Conservation (phyloP, 805 yeast genomes). For the Kodamaea restingae region DNA sequence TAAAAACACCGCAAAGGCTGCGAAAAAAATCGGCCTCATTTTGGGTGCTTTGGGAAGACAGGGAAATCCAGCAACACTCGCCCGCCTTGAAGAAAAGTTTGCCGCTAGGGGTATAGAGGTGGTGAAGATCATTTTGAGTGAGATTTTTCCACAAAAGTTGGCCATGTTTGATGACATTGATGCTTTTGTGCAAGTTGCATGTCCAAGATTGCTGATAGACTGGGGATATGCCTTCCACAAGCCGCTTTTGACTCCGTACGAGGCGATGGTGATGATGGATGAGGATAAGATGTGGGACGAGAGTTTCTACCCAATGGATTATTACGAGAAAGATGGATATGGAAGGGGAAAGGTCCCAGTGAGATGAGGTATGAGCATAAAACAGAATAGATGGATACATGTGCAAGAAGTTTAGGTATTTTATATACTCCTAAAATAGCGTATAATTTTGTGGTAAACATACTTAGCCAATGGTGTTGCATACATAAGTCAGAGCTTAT, state of each 20-base stretch:
- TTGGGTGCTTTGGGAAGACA: conserved; percentile 95
- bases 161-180: conserved; percentile 92
- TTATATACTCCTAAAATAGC: no score
- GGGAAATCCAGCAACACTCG: conserved; percentile 78
- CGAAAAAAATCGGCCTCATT: conserved; percentile 74
- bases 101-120: conserved; percentile 56
- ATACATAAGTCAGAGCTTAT: no score
- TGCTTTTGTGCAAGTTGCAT: conserved; percentile 95
- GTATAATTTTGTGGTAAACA: no score
- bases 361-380: conserved; percentile 10
- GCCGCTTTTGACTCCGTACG: conserved; percentile 93
- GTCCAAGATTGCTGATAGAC: conserved; percentile 92
- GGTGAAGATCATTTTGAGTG: conserved; percentile 81
- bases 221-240: conserved; percentile 98
- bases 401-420: no score
- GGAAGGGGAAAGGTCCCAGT: conserved; percentile 79
- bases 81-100: conserved; percentile 57
- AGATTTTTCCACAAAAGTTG: conserved; percentile 87
- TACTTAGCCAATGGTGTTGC: no score
- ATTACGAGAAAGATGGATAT: conserved; percentile 83
- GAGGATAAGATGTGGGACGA: conserved; percentile 64
- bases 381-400: no score
- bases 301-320: conserved; percentile 89
- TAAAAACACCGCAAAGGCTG: conserved; percentile 53
- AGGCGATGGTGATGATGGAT: conserved; percentile 84